These are phyloP conservation scores for Thuidium tamariscinum DNA, from an alignment of 225 moss, liverwort and hornwort species.

Conservation along the genomic window DNA sequence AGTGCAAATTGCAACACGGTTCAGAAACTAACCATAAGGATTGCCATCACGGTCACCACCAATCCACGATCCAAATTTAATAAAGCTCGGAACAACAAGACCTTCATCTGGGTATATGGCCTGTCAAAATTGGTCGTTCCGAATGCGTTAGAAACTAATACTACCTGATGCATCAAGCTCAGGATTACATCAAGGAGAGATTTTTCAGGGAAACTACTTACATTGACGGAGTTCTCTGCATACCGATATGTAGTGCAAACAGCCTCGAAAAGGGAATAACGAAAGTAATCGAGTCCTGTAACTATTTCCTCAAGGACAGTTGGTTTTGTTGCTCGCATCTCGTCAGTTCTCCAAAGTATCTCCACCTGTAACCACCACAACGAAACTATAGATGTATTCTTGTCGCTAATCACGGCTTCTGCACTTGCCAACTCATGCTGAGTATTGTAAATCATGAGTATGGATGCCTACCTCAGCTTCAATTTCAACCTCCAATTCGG, in stretches of 20 bases:
- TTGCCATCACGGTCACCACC: slow-evolving; percentile 99
- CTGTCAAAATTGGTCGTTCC: slow-evolving; percentile 9
- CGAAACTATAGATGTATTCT: not conserved
- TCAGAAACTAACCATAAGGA: slow-evolving; percentile 60
- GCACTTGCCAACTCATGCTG: not conserved
- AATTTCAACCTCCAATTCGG: slow-evolving; percentile 72
- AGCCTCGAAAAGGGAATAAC: slow-evolving; percentile 87
- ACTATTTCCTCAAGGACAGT: slow-evolving; percentile 92
- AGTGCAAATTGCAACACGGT: not conserved
- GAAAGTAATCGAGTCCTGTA: slow-evolving; percentile 93
- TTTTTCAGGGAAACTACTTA: not conserved
- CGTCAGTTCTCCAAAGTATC: slow-evolving; percentile 95
- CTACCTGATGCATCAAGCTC: not conserved
- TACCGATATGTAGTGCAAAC: slow-evolving; percentile 97
- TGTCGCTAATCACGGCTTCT: not conserved
- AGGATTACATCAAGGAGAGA: not conserved
- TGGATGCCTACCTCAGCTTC: slow-evolving; percentile 71
- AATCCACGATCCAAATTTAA: slow-evolving; percentile 97
- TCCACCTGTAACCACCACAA: slow-evolving; percentile 48
- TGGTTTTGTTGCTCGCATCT: slow-evolving; percentile 87
- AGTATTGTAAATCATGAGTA: not conserved
- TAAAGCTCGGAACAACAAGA: slow-evolving; percentile 65
- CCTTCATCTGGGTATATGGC: slow-evolving; percentile 64
- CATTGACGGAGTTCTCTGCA: slow-evolving; percentile 80
- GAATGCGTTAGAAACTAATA: not conserved